These are phyloP conservation scores for Panicum miliaceum DNA, from an alignment of 176 grass and related monocot species.

Conservation along the genomic window DNA sequence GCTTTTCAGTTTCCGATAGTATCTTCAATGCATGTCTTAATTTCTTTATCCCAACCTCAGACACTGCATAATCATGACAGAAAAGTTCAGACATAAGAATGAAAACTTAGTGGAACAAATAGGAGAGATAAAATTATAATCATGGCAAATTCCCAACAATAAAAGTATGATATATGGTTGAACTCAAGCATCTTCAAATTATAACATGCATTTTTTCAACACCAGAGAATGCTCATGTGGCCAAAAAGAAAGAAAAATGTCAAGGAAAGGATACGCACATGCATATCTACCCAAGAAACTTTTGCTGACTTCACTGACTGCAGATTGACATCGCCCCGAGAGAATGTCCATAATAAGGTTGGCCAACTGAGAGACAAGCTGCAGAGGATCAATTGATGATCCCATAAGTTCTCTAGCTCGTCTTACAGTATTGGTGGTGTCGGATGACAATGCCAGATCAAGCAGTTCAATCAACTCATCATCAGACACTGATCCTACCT, in stretches of 20 bases:
- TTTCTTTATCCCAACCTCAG: constrained; percentile 88
- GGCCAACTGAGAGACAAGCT: constrained; percentile 97
- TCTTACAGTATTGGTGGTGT: constrained; percentile 91
- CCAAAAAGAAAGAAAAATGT: constrained; percentile 7
- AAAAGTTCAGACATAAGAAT: constrained; percentile 2
- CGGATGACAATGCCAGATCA: constrained; percentile 91
- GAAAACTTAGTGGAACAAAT: constrained; percentile 21
- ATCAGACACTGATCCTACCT: constrained; percentile 95
- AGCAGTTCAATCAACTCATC: constrained; percentile 93
- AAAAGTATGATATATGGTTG: background rate
- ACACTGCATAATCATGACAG: constrained; percentile 54
- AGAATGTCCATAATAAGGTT: constrained; percentile 99
- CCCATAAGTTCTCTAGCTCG: constrained; percentile 92
- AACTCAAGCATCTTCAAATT: background rate
- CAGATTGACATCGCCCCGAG: constrained; percentile 73
- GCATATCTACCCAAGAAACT: constrained; percentile 87
- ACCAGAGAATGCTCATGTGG: constrained; percentile 2
- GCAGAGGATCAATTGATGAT: constrained; percentile 86
- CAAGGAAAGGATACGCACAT: constrained; percentile 51
- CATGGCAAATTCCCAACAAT: background rate
- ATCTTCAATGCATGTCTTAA: constrained; percentile 90
- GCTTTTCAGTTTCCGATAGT: constrained; percentile 94
- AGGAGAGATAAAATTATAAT: background rate
- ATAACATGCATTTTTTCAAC: background rate
- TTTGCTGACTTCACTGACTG: constrained; percentile 83